Evolutionary conservation across 192 early-diverging fungal species (phyloP).

Genomic region (Backusella macrospora): DNA sequence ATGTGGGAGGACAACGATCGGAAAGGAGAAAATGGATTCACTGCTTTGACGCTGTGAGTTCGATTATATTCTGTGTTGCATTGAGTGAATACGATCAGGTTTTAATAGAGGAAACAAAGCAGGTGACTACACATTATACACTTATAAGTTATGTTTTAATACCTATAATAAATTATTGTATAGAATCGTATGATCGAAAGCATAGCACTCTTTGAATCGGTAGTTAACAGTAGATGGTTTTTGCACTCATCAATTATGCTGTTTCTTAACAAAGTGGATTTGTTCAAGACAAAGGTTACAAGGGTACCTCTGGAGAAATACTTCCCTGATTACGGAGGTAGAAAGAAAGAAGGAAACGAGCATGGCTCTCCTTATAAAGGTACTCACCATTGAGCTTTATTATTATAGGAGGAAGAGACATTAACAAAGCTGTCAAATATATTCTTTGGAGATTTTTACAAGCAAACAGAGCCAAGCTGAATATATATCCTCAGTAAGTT

Average conservation of each 20-base stretch:
- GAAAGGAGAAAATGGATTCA: conserved; percentile 90
- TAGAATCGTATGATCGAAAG: conserved; percentile 94
- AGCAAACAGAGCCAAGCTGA: conserved; percentile 78
- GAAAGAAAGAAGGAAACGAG: background rate
- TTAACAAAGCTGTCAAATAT: conserved; percentile 84
- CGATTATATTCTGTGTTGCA: conserved; percentile 94
- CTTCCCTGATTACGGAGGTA: conserved; percentile 84
- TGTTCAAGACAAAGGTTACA: conserved; percentile 82
- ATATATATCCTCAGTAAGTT: conserved; percentile 81
- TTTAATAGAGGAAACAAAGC: conserved; percentile 79
- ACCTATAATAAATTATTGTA: background rate
- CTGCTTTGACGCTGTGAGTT: conserved; percentile 84
- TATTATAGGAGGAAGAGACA: conserved; percentile 63
- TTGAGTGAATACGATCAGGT: conserved; percentile 94
- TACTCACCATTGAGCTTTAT: too few species aligned
- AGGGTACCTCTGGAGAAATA: conserved; percentile 76
- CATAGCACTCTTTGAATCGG: conserved; percentile 86
- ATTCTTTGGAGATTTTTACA: conserved; percentile 89
- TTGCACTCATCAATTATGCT: conserved; percentile 88
- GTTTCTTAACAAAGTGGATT: conserved; percentile 93
- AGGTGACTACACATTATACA: conserved; percentile 42
- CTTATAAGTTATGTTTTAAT: background rate
- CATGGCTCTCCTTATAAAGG: background rate
- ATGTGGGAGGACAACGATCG: conserved; percentile 84
- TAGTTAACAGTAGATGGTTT: conserved; percentile 94